These are phyloP conservation scores for Chaetothyriales sp. DNA, from an alignment of 2,329 filamentous ascomycete genomes.

Conservation along the genomic window DNA sequence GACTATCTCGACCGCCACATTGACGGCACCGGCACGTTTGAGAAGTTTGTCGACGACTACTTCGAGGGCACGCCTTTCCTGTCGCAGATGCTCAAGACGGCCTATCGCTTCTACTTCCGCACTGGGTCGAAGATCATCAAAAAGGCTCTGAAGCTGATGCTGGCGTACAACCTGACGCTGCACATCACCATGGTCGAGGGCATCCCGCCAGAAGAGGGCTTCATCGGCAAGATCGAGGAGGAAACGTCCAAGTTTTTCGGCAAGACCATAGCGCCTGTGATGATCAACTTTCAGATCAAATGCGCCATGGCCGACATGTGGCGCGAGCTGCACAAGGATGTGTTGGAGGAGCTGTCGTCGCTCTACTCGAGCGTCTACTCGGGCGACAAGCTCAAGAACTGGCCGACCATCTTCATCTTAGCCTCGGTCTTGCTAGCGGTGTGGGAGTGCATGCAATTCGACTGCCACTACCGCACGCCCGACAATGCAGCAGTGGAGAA, in stretches of 20 bases:
- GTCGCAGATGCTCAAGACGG: slow-evolving; percentile 91
- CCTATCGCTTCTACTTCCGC: slow-evolving; percentile 81
- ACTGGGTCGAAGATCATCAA: slow-evolving; percentile 80
- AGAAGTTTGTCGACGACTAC: slow-evolving; percentile 88
- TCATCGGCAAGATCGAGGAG: slow-evolving; percentile 74
- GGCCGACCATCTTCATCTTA: slow-evolving; percentile 97
- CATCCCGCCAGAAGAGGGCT: slow-evolving; percentile 61
- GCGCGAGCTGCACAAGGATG: slow-evolving; percentile 92
- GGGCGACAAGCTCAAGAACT: slow-evolving; percentile 94
- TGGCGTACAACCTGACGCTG: slow-evolving; percentile 89
- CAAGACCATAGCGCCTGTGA: slow-evolving; percentile 83
- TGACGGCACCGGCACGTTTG: slow-evolving; percentile 76
- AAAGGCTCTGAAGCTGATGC: slow-evolving; percentile 85
- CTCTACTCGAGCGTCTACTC: slow-evolving; percentile 97
- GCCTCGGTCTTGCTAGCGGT: slow-evolving; percentile 84
- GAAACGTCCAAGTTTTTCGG: slow-evolving; percentile 76
- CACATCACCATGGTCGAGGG: slow-evolving; percentile 93
- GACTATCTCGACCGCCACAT: slow-evolving; percentile 95
- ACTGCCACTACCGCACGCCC: slow-evolving; percentile 87
- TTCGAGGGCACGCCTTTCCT: slow-evolving; percentile 92
- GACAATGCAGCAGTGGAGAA: slow-evolving; percentile 75
- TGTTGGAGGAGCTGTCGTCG: slow-evolving; percentile 79
- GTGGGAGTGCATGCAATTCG: slow-evolving; percentile 98
- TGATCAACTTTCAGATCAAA: slow-evolving; percentile 99
- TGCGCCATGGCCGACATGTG: slow-evolving; percentile 94